Base-by-base conservation (phyloP, 345 rosid species). In the Capsella bursapastoris region DNA sequence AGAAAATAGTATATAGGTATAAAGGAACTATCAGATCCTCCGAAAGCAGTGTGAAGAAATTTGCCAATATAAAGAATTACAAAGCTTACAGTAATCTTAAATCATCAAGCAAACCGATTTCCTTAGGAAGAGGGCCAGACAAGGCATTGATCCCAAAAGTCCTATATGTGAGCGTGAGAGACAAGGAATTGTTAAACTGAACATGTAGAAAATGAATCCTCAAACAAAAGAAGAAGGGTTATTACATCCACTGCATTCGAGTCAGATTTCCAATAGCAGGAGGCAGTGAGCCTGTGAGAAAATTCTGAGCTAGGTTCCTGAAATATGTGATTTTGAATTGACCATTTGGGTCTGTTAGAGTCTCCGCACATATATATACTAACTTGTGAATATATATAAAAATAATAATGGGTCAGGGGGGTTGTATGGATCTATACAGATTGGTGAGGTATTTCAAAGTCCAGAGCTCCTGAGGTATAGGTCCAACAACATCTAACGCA, bases 81-180 rank as follows among this genome's bases (percentile, higher is more conserved):
- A 22, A 47, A n/a, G 68, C 89, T 83, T 84, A 88, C 97, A 90
- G 45, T 28, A 4, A 27, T 53, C 61, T 58, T 64, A 88, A 71
- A 53, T 84, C 87, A 1, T 85, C 75, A 71, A 88, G 94, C 78
- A 68, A 32, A 40, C 97, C 94, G 47, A 88, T 79, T 76, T 88
- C 89, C 70, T 63, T 81, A 8, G 94, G 97, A 43, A 90, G 61
- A 73, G 88, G 86, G 57, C 92, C 97, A 9, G 86, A 86, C 50
- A 87, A 64, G 0, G 86, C 71, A 78, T 90, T 87, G 63, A 77
- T 80, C 45, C 84, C 88, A 59, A 90, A 0, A 70, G 1, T 52
- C 90, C 94, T 92, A 15, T 2, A 18, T 38, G 47, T 32, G 35
- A 31, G 34, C 0, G 32, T 18, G 29, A 35, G 60, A 6, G 65